Evolutionary conservation across 352 stramenopile species (phyloP).

Genomic region (Globisporangium uncinulatum): DNA sequence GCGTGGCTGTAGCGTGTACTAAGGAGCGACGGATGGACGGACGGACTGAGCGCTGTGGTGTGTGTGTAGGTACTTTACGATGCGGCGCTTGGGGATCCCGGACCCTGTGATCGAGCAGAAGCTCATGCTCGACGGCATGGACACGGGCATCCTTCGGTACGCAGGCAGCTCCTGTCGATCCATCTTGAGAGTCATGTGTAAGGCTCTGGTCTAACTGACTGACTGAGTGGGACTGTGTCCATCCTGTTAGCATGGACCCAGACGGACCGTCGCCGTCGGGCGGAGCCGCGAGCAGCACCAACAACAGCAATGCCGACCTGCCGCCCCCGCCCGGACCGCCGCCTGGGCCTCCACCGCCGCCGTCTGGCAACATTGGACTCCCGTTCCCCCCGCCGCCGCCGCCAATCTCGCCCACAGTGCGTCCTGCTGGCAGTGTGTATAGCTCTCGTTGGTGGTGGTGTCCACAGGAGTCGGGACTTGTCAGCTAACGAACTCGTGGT

Average conservation of each 20-base stretch:
- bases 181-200: too few relatives aligned
- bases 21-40: neutral
- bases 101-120: conserved; percentile 76
- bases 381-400: conserved; percentile 36
- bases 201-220: too few relatives aligned
- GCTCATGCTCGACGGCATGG: conserved; percentile 72
- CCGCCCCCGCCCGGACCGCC: conserved; percentile 23
- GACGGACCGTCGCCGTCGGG: conserved; percentile 69
- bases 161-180: neutral
- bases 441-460: neutral
- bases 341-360: conserved; percentile 6
- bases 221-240: too few relatives aligned
- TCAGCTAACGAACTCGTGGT: neutral
- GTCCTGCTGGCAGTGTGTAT: neutral
- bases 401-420: conserved; percentile 55
- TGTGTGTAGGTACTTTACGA: conserved; percentile 63
- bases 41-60: too few relatives aligned
- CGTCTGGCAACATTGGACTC: conserved; percentile 45
- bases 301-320: neutral
- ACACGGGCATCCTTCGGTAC: conserved; percentile 48
- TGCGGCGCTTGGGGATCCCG: conserved; percentile 67
- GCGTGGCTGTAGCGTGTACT: conserved; percentile 3
- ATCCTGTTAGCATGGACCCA: conserved; percentile 54
- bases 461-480: too few relatives aligned
- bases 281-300: conserved; percentile 10